Evolutionary conservation across 805 yeast species (phyloP).

Genomic region (Priceomyces castillae): DNA sequence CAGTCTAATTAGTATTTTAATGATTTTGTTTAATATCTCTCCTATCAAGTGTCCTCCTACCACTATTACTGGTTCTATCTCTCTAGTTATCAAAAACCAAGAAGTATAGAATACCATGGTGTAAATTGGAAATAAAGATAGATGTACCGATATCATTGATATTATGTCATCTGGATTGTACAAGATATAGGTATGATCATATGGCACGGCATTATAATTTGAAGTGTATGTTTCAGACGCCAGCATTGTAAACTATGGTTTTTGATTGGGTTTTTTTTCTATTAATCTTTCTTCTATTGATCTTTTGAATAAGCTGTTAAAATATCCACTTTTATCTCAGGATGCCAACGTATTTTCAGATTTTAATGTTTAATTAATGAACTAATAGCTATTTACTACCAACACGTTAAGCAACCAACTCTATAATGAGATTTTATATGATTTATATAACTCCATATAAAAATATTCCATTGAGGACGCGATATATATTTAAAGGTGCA

Average conservation of each 20-base stretch:
- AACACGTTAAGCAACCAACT: too few relatives aligned
- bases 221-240: neutral
- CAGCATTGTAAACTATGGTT: too few relatives aligned
- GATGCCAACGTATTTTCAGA: too few relatives aligned
- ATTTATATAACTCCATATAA: too few relatives aligned
- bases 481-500: conserved; percentile 4
- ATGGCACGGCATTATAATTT: conserved; percentile 48
- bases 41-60: conserved; percentile 84
- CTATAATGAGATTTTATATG: too few relatives aligned
- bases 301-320: too few relatives aligned
- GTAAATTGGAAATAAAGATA: conserved; percentile 78
- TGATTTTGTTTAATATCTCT: conserved; percentile 66
- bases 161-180: conserved; percentile 66
- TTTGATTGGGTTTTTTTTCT: too few relatives aligned
- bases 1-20: conserved; percentile 63
- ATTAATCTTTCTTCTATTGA: too few relatives aligned
- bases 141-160: conserved; percentile 62
- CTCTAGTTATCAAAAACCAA: conserved; percentile 80
- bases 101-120: conserved; percentile 76
- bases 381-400: too few relatives aligned
- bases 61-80: conserved; percentile 77
- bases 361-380: too few relatives aligned
- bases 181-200: conserved; percentile 82
- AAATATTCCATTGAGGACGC: neutral
- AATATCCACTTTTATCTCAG: too few relatives aligned